phyloP scores from a whole-genome alignment of 768 basidiomycete genomes.

The Dentipellis sp. region DNA sequence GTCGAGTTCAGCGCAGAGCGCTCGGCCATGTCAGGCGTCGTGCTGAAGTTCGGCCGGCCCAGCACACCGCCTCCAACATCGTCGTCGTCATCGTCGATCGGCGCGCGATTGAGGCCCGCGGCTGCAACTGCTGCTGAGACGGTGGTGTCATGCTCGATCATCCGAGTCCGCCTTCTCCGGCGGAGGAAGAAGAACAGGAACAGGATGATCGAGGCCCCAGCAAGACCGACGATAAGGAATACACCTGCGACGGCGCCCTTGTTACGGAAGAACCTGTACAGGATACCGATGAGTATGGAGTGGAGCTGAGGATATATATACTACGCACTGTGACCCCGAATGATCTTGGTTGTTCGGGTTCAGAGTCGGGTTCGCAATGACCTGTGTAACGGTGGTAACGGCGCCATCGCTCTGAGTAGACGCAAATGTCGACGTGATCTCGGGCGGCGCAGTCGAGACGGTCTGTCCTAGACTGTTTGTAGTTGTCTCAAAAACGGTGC shows the following conservation, averaged over 20 bases:
- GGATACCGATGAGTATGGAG: neutral
- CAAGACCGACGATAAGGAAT: slow-evolving; percentile 83
- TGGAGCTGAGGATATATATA: slow-evolving; percentile 4
- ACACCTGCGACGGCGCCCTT: slow-evolving; percentile 89
- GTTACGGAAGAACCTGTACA: slow-evolving; percentile 70
- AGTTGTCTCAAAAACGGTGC: slow-evolving; percentile 46
- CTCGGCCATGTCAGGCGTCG: slow-evolving; percentile 14
- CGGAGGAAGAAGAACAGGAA: slow-evolving; percentile 67
- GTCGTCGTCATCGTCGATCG: slow-evolving; percentile 41
- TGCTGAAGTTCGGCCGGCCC: slow-evolving; percentile 15
- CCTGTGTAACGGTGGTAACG: slow-evolving; percentile 49
- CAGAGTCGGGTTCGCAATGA: slow-evolving; percentile 66
- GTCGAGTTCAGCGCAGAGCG: slow-evolving; percentile 18
- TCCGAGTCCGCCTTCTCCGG: slow-evolving; percentile 48
- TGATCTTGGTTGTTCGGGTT: slow-evolving; percentile 33
- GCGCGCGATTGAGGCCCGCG: slow-evolving; percentile 58
- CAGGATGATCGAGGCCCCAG: slow-evolving; percentile 55
- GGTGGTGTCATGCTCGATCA: slow-evolving; percentile 59
- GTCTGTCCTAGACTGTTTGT: slow-evolving; percentile 47
- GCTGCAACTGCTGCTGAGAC: slow-evolving; percentile 68
- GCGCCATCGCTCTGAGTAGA: slow-evolving; percentile 46
- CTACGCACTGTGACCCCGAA: slow-evolving; percentile 40
- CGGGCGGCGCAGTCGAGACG: slow-evolving; percentile 41
- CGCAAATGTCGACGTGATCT: slow-evolving; percentile 47
- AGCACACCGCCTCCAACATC: slow-evolving; percentile 12